Evolutionary conservation across 2,329 filamentous ascomycete species (phyloP).

Genomic region (Xylariaceae sp.): DNA sequence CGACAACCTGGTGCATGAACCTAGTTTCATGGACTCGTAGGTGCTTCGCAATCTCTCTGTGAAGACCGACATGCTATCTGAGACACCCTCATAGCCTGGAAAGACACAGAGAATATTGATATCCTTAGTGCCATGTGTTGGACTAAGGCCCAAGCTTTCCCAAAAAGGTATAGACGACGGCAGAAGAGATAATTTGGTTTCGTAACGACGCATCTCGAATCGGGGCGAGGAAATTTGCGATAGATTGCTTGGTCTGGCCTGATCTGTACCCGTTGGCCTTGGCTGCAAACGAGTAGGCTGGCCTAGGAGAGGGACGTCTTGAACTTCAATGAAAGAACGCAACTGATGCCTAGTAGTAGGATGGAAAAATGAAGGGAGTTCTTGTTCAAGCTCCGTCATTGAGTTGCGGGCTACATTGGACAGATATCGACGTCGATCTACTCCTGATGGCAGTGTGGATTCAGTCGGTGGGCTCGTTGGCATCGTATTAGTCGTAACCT

Average conservation of each 20-base stretch:
- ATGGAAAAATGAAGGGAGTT: conserved; percentile 41
- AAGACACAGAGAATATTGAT: conserved; percentile 65
- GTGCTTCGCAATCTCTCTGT: conserved; percentile 61
- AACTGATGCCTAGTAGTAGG: conserved; percentile 38
- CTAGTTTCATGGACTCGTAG: conserved; percentile 70
- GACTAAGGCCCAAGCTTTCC: conserved; percentile 72
- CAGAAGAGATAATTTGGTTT: conserved; percentile 64
- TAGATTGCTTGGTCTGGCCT: conserved; percentile 46
- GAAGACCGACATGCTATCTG: conserved; percentile 56
- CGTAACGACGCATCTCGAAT: conserved; percentile 64
- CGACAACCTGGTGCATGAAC: conserved; percentile 52
- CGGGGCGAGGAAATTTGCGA: conserved; percentile 64
- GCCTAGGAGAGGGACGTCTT: conserved; percentile 50
- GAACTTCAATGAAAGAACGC: conserved; percentile 50
- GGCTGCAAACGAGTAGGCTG: conserved; percentile 49
- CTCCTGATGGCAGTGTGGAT: conserved; percentile 28
- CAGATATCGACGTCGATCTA: conserved; percentile 37
- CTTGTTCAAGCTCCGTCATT: conserved; percentile 43
- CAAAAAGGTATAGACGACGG: conserved; percentile 73
- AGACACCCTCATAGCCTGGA: conserved; percentile 58
- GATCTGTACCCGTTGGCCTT: conserved; percentile 43
- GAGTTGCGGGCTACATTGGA: conserved; percentile 41
- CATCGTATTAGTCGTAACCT: conserved; percentile 53
- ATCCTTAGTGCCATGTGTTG: conserved; percentile 65
- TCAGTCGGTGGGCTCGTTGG: conserved; percentile 24